Conservation (phyloP, 768 basidiomycete species). For the Trametes villosa region DNA sequence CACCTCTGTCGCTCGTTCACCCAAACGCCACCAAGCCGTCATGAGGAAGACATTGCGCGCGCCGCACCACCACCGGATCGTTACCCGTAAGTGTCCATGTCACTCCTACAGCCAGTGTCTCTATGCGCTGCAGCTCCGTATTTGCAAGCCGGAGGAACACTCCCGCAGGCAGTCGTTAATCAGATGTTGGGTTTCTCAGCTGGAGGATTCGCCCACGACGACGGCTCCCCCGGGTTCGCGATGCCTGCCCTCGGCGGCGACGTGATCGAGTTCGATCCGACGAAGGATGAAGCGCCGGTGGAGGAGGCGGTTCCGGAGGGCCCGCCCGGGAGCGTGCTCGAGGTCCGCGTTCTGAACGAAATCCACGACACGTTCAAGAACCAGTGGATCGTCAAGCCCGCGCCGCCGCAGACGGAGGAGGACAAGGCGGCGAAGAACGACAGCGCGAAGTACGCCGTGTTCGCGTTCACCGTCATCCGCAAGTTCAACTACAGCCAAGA, state of each 20-base stretch:
- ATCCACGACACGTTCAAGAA: constrained; percentile 27
- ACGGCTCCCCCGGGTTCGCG: constrained; percentile 11
- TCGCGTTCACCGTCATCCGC: constrained; percentile 34
- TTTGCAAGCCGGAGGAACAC: background rate
- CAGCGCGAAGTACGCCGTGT: constrained; percentile 30
- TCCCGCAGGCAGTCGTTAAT: background rate
- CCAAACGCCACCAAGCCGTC: background rate
- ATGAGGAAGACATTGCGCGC: background rate
- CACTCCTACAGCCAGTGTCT: background rate
- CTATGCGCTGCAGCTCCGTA: background rate
- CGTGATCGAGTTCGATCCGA: constrained; percentile 25
- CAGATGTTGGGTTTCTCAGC: constrained; percentile 2
- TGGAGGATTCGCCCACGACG: background rate
- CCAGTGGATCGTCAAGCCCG: constrained; percentile 30
- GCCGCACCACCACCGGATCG: background rate
- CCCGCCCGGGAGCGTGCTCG: constrained; percentile 28
- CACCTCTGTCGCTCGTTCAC: background rate
- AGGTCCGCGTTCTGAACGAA: constrained; percentile 32
- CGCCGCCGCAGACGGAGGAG: constrained; percentile 21
- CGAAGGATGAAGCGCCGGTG: background rate
- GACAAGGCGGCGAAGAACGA: constrained; percentile 16
- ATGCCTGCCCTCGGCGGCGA: constrained; percentile 28
- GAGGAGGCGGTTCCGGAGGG: constrained; percentile 25
- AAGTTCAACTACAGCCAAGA: constrained; percentile 29
- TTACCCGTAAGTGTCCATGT: background rate